Evolutionary conservation across 2,329 filamentous ascomycete genomes (phyloP), one percentile per base, ranked within the genome.

Genomic region (Xenoacremonium recifei): DNA sequence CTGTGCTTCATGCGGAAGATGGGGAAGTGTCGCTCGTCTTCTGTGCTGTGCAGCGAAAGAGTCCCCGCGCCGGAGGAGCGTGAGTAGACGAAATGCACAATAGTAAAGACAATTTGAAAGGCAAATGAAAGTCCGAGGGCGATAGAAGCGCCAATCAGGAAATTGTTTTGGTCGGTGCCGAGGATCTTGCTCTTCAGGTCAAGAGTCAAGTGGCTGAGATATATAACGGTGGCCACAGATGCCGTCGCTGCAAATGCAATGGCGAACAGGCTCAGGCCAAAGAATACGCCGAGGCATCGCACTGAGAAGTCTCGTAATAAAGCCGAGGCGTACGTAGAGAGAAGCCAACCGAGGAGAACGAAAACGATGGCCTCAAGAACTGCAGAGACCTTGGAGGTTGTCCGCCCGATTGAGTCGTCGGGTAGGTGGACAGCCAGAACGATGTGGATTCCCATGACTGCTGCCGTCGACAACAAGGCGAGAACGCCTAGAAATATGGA

Each of bases 1-100:
- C 72, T 68, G 54, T 80, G 80, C 59, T 80, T 80, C 51, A 79
- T 61, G n/a, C 69, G 55, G 34, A 47, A 50, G 15, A 38, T 42
- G 9, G 55, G 47, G 15, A 52, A 35, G 12, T 51, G 36, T n/a
- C 51, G 50, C 17, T 53, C 50, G 10, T 56, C 49, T 23, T 56
- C 52, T 3, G 53, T 41, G 7, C 40, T 54, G 18, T 57, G 53
- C 13, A 56, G 42, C 6, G 55, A 58, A 18, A 44, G 44, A 16
- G 46, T 35, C 35, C 45, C 45, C 17, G 48, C 43, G 16, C 56
- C 46, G 25, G 39, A 46, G 13, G 44, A 42, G 19, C 72, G 66
- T 17, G 58, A 61, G 23, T 61, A 45, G 21, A 75, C 50, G 48
- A 74, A 73, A 50, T 73, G 68, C 19, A 64, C 53, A 19, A 73